Evolutionary conservation across 345 rosid species (phyloP), one percentile per base, ranked within the genome.

Genomic region (Pseudoturritis turrita): DNA sequence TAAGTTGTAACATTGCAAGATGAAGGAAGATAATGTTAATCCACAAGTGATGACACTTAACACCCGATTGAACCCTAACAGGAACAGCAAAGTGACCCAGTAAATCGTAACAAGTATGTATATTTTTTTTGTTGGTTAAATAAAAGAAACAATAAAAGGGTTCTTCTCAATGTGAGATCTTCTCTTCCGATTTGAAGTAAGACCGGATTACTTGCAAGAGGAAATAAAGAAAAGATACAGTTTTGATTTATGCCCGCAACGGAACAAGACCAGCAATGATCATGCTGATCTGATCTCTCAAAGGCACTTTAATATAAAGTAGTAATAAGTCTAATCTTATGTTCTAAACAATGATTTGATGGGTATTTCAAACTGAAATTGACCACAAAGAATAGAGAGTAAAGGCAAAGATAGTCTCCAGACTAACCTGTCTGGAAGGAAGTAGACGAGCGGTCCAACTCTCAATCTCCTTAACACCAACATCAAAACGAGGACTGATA

Each of bases 361-460:
- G 11, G 18, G 19, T 7, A 49, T 17, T 18, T 10, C 6, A n/a
- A 10, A 17, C 12, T 28, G 29, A 47, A 5, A 18, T 0, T 21
- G 31, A 17, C 31, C 15, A 49, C 2, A 28, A 61, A 1, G 14
- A 8, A 21, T 3, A 36, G 17, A 65, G 11, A 50, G 26, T 15
- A 45, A 25, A 63, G 6, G 29, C 14, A 62, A 22, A 17, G 26
- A 5, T 4, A 21, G 66, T 46, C n/a, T n/a, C 41, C 5, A 12
- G 4, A 47, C 71, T 5, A 49, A 83, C 86, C 84, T 83, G 86
- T 81, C 86, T 70, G 3, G 86, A 83, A 58, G 84, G 86, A 62
- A 83, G 84, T 28, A 83, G 72, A 62, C 86, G 79, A 33, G 86
- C 86, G n/a, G 86, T 82, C 86, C 86, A 82, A 2, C 83, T 71